phyloP scores from a whole-genome alignment of 371 early-diverging fungal genomes.

The Funneliformis caledonium region DNA sequence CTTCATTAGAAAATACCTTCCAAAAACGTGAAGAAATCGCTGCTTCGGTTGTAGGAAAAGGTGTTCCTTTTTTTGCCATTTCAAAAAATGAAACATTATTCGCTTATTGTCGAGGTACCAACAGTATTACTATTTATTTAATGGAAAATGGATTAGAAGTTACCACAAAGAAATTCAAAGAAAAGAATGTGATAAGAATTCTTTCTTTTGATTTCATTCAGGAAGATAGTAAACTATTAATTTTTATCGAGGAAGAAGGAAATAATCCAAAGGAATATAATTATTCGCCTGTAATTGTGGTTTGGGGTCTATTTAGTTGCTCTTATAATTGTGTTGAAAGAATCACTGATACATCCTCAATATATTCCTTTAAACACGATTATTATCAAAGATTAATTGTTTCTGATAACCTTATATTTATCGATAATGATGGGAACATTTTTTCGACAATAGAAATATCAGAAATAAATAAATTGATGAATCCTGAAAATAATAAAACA shows the following conservation, averaged over 20 bases:
- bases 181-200: neutral
- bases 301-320: slow-evolving; percentile 21
- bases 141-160: slow-evolving; percentile 36
- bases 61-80: neutral
- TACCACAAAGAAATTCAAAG: neutral
- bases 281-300: neutral
- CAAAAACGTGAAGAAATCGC: neutral
- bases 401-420: neutral
- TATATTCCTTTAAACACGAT: neutral
- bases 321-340: neutral
- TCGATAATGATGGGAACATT: neutral
- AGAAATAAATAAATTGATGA: neutral
- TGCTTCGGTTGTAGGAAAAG: neutral
- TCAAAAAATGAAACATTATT: neutral
- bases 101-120: neutral
- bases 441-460: neutral
- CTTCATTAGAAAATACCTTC: neutral
- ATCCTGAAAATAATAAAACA: neutral
- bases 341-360: neutral
- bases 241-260: neutral
- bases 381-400: neutral
- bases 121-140: slow-evolving; percentile 11
- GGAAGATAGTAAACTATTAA: neutral
- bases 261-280: too few relatives aligned
- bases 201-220: neutral